These are phyloP conservation scores for Paralagenidium karlingii DNA, from an alignment of 352 stramenopile genomes.

Conservation along the genomic window DNA sequence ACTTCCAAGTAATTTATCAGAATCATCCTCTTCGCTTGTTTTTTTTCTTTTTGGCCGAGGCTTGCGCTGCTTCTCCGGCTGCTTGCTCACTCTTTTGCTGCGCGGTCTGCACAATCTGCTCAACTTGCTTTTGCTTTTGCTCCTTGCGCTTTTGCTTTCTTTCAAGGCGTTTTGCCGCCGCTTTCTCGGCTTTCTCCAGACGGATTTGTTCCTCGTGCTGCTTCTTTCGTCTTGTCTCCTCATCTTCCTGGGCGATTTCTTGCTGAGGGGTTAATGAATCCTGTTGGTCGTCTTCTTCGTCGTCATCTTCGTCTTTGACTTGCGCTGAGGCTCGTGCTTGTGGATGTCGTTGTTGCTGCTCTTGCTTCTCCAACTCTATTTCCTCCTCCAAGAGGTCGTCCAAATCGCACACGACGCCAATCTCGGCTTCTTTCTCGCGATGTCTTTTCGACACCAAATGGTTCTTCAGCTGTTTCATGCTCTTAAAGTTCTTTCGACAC, in stretches of 20 bases:
- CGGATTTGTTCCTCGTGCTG: conserved; percentile 27
- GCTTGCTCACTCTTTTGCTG: not conserved
- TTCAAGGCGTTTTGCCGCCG: conserved; percentile 61
- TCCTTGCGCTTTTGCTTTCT: conserved; percentile 74
- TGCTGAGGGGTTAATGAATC: not conserved
- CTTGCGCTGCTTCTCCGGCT: no score
- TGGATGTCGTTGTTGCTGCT: conserved; percentile 22
- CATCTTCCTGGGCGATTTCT: not conserved
- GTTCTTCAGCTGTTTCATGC: conserved; percentile 67
- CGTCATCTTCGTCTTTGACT: conserved; percentile 2
- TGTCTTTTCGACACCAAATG: conserved; percentile 76
- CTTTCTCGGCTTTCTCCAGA: conserved; percentile 64
- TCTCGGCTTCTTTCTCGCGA: conserved; percentile 50
- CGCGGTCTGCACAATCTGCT: conserved; percentile 29
- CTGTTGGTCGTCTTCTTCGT: not conserved
- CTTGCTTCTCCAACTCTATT: conserved; percentile 40
- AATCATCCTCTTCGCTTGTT: no score
- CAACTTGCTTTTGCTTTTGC: conserved; percentile 66
- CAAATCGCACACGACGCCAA: conserved; percentile 29
- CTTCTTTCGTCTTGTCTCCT: conserved; percentile 5
- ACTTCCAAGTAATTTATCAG: no score
- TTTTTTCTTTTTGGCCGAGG: no score
- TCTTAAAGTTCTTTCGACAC: conserved; percentile 79
- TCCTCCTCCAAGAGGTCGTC: conserved; percentile 45
- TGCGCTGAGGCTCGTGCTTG: conserved; percentile 13